Evolutionary conservation across 176 grass and related monocot species (phyloP).

Genomic region (bread wheat (Triticum aestivum)): IWGSC_CS_RefSeq_v2.1 NC_057804.1:642330423-642330922

Average conservation of each 20-base stretch:
- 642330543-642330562: constrained; percentile 36
- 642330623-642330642: constrained; percentile 50
- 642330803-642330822: neutral
- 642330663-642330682: constrained; percentile 44
- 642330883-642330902: constrained; percentile 33
- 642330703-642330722: constrained; percentile 75
- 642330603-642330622: neutral
- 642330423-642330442: constrained; percentile 41
- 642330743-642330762: neutral
- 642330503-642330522: constrained; percentile 28
- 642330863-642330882: constrained; percentile 35
- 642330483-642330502: constrained; percentile 56
- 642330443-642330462: constrained; percentile 44
- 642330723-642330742: constrained; percentile 48
- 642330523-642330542: constrained; percentile 60
- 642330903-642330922: constrained; percentile 55
- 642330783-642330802: too few species aligned
- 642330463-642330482: constrained; percentile 22
- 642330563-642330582: constrained; percentile 45
- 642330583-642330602: constrained; percentile 50
- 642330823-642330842: constrained; percentile 25
- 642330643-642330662: constrained; percentile 35
- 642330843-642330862: constrained; percentile 47
- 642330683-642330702: constrained; percentile 63
- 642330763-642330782: neutral